Evolutionary conservation across 2,329 filamentous ascomycete genomes (phyloP).

Genomic region (Trichoderma arundinaceum): DNA sequence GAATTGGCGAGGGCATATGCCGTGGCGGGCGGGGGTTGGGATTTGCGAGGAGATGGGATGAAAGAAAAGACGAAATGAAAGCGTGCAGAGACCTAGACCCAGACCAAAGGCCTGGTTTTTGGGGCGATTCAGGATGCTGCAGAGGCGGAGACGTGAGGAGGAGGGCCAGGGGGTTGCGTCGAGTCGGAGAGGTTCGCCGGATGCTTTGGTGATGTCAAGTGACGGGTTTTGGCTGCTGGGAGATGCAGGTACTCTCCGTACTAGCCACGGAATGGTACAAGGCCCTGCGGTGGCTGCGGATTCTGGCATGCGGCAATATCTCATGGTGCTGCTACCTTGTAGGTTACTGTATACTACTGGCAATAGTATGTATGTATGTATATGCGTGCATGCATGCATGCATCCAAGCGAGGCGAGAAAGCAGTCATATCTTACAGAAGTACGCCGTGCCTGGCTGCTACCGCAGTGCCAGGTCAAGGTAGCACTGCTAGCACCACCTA

Average conservation of each 20-base stretch:
- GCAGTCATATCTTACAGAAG: too few species aligned
- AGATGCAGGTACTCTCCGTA: too few species aligned
- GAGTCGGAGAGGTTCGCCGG: not conserved
- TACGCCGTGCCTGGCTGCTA: too few species aligned
- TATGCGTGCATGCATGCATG: too few species aligned
- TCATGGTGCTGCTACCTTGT: too few species aligned
- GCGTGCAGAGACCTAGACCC: not conserved
- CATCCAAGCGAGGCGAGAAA: too few species aligned
- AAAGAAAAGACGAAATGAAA: not conserved
- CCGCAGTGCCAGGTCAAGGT: too few species aligned
- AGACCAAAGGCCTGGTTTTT: not conserved
- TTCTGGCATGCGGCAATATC: not conserved
- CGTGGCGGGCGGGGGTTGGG: not conserved
- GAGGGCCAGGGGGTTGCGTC: not conserved
- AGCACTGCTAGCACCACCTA: not conserved
- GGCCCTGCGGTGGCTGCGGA: not conserved
- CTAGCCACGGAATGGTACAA: not conserved
- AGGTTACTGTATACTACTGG: too few species aligned
- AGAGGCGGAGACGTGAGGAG: not conserved
- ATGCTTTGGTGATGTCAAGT: slow-evolving; percentile 16
- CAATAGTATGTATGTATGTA: too few species aligned
- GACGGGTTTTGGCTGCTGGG: slow-evolving; percentile 4
- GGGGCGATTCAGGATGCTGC: not conserved
- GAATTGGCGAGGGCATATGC: not conserved
- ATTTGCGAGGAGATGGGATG: not conserved